A percentile compares a stretch with the other conserved stretches of the same genome.
phyloP scores from a whole-genome alignment of 495 filamentous ascomycete genomes.

The Penicillium robsamsonii region DNA sequence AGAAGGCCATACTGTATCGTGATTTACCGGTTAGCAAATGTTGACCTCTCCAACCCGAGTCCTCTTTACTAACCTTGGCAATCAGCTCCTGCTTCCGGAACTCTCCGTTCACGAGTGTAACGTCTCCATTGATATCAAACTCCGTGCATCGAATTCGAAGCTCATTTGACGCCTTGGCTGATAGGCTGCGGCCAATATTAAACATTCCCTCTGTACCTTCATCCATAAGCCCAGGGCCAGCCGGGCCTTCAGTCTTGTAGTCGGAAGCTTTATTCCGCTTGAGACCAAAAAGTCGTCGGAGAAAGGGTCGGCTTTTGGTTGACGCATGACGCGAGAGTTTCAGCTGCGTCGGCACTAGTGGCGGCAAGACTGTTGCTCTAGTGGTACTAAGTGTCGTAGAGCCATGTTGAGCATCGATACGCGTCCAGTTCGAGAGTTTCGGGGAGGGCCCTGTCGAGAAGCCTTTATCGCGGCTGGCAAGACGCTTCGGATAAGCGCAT shows the following conservation, averaged over 20 bases:
- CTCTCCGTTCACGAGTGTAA: slow-evolving; percentile 91
- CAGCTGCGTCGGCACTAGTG: slow-evolving; percentile 7
- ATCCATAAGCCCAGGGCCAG: slow-evolving; percentile 31
- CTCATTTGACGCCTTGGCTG: slow-evolving; percentile 73
- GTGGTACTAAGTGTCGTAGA: slow-evolving; percentile 4
- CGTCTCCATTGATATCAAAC: slow-evolving; percentile 88
- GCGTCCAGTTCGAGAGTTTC: slow-evolving; percentile 26
- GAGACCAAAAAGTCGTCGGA: slow-evolving; percentile 55
- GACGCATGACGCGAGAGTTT: slow-evolving; percentile 37
- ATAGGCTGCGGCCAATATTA: slow-evolving; percentile 58
- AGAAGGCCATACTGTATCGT: slow-evolving; percentile 79
- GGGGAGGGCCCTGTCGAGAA: slow-evolving; percentile 20
- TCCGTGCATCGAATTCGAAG: slow-evolving; percentile 87
- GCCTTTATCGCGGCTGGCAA: slow-evolving; percentile 9
- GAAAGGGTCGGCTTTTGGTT: slow-evolving; percentile 48
- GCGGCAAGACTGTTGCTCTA: neutral
- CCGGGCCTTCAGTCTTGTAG: slow-evolving; percentile 19
- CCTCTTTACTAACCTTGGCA: slow-evolving; percentile 69
- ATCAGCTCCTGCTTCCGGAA: slow-evolving; percentile 97
- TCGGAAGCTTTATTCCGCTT: slow-evolving; percentile 34
- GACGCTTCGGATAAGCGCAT: slow-evolving; percentile 21
- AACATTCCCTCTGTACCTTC: slow-evolving; percentile 41
- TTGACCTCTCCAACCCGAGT: neutral
- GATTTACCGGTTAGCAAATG: neutral
- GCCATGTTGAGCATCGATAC: slow-evolving; percentile 17